Percentiles rank a stretch among this genome's conserved stretches.
Conservation (phyloP, 2,329 filamentous ascomycete species). For the Cytospora mali region DNA sequence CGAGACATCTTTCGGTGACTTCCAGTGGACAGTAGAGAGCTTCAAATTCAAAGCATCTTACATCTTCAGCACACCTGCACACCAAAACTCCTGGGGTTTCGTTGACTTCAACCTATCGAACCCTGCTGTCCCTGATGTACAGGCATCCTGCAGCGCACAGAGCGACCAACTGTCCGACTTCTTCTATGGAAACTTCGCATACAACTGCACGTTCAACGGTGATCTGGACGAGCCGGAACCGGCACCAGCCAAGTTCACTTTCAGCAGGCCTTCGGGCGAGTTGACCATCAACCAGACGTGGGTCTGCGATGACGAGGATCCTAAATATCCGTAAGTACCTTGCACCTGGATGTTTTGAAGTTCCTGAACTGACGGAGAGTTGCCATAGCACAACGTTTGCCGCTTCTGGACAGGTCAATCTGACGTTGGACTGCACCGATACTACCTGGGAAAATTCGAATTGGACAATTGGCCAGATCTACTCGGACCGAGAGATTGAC, state of each 20-base stretch:
- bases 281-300: constrained; percentile 53
- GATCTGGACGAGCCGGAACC: constrained; percentile 29
- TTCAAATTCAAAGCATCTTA: constrained; percentile 54
- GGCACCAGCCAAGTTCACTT: constrained; percentile 47
- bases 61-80: constrained; percentile 53
- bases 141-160: constrained; percentile 42
- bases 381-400: constrained; percentile 36
- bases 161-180: constrained; percentile 50
- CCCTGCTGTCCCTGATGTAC: constrained; percentile 42
- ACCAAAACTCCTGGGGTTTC: constrained; percentile 52
- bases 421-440: constrained; percentile 42
- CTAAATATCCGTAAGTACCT: constrained; percentile 41
- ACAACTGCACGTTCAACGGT: constrained; percentile 45
- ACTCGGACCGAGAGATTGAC: constrained; percentile 39
- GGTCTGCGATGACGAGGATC: constrained; percentile 46
- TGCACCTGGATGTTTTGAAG: neutral
- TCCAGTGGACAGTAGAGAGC: constrained; percentile 45
- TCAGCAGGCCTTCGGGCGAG: constrained; percentile 39
- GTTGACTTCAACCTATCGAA: constrained; percentile 54
- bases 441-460: constrained; percentile 41
- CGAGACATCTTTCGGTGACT: constrained; percentile 37
- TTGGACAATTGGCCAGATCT: constrained; percentile 45
- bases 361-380: constrained; percentile 5
- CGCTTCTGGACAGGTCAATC: constrained; percentile 38
- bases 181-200: constrained; percentile 51